Evolutionary conservation across 768 basidiomycete genomes (phyloP).

Genomic region (Lactarius indigo): DNA sequence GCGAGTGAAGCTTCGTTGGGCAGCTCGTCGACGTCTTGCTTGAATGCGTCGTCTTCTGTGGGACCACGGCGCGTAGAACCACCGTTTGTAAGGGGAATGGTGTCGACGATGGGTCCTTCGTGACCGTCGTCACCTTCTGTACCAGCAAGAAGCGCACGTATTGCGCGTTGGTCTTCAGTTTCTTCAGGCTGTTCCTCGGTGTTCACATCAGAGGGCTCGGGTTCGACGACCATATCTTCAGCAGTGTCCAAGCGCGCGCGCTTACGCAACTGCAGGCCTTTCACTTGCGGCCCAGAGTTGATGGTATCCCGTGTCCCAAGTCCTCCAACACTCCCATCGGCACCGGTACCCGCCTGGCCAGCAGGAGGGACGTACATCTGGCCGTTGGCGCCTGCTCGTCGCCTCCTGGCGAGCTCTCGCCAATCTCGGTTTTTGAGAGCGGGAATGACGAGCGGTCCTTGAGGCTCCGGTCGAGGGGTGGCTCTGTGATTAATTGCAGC

Average conservation of each 20-base stretch:
- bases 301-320: constrained; percentile 72
- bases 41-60: constrained; percentile 71
- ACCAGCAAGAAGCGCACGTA: constrained; percentile 72
- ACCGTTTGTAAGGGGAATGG: constrained; percentile 48
- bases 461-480: constrained; percentile 43
- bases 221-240: constrained; percentile 29
- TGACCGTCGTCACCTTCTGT: constrained; percentile 39
- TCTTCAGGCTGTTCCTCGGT: constrained; percentile 40
- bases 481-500: constrained; percentile 37
- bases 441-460: constrained; percentile 79
- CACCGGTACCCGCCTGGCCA: constrained; percentile 50
- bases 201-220: constrained; percentile 23
- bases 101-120: constrained; percentile 43
- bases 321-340: constrained; percentile 73
- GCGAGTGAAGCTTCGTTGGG: constrained; percentile 73
- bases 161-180: constrained; percentile 75
- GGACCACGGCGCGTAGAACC: constrained; percentile 34
- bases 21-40: constrained; percentile 59
- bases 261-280: constrained; percentile 59
- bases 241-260: constrained; percentile 28
- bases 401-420: constrained; percentile 72
- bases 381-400: constrained; percentile 45
- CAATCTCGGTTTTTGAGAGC: constrained; percentile 87
- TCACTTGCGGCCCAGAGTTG: constrained; percentile 52
- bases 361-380: constrained; percentile 59